Evolutionary conservation across 768 basidiomycete species (phyloP).

Genomic region (Tylopilus intermedius): DNA sequence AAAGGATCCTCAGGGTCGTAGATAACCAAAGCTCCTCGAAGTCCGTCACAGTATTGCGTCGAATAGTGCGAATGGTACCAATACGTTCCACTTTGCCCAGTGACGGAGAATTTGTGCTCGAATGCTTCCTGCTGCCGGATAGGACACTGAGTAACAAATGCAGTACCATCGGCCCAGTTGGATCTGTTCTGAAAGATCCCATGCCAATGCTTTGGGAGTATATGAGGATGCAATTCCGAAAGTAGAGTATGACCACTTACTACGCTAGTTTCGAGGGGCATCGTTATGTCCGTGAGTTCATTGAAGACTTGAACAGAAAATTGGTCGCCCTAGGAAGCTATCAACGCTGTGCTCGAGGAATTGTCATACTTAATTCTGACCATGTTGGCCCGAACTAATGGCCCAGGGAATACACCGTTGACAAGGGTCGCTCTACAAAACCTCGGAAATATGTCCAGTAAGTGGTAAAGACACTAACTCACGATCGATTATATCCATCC

Average conservation of each 20-base stretch:
- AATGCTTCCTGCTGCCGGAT: conserved; percentile 33
- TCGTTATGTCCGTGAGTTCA: conserved; percentile 39
- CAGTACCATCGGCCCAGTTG: conserved; percentile 33
- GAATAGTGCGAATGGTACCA: conserved; percentile 44
- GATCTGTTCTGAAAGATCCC: conserved; percentile 26
- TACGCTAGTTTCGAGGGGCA: conserved; percentile 45
- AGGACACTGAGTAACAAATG: conserved; percentile 43
- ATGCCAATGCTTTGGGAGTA: conserved; percentile 28
- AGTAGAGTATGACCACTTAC: conserved; percentile 14
- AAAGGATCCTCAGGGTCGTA: conserved; percentile 44
- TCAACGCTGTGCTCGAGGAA: background rate
- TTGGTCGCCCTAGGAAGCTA: conserved; percentile 29
- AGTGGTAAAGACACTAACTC: background rate
- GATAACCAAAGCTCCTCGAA: conserved; percentile 40
- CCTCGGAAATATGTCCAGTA: background rate
- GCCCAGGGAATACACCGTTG: conserved; percentile 43
- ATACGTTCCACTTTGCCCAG: conserved; percentile 39
- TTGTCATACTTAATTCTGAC: background rate
- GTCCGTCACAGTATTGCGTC: conserved; percentile 40
- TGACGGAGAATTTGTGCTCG: conserved; percentile 31
- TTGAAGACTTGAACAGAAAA: conserved; percentile 44
- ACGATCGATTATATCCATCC: conserved; percentile 45
- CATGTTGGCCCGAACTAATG: conserved; percentile 41
- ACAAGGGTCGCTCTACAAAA: conserved; percentile 38
- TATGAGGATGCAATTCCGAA: conserved; percentile 18